A percentile compares a stretch with the other conserved stretches of the same genome.
Evolutionary conservation across 2,329 filamentous ascomycete genomes (phyloP).

Genomic region (Colletotrichum gigasporum): DNA sequence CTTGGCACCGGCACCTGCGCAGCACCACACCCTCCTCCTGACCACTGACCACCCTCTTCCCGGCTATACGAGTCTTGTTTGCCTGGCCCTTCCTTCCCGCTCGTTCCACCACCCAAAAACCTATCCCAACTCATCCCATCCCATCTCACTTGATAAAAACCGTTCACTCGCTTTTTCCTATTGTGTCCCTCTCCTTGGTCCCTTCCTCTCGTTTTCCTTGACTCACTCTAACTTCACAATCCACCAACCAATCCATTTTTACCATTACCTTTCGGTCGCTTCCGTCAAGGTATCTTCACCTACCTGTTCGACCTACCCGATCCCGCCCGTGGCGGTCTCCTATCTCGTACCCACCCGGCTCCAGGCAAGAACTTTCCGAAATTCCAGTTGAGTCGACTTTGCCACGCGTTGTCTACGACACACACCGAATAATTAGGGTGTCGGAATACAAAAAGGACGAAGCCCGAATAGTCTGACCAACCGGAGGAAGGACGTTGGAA

Average conservation of each 20-base stretch:
- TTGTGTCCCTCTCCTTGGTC: not conserved
- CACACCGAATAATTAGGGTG: not conserved
- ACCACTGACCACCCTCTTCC: conserved; percentile 15
- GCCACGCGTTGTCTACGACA: not conserved
- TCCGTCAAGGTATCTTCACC: not conserved
- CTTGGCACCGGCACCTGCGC: conserved; percentile 8
- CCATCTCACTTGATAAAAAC: conserved; percentile 17
- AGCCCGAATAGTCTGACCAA: not conserved
- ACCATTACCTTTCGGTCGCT: conserved; percentile 8
- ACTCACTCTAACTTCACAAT: not conserved
- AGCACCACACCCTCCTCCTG: not conserved
- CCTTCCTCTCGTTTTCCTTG: conserved; percentile 1
- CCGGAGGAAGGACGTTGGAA: not conserved
- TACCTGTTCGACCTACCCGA: conserved; percentile 3
- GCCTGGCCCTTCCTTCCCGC: conserved; percentile 23
- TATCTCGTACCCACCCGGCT: conserved; percentile 20
- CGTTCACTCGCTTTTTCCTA: conserved; percentile 21
- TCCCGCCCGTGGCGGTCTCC: conserved; percentile 1
- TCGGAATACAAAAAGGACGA: not conserved
- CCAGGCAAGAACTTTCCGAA: conserved; percentile 14
- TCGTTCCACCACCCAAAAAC: conserved; percentile 1
- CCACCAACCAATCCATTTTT: not conserved
- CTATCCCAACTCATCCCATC: not conserved
- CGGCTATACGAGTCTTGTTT: conserved; percentile 28
- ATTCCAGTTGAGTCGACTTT: conserved; percentile 23